phyloP scores from a whole-genome alignment of 139 green algal genomes.

The Micractinium conductrix region DNA sequence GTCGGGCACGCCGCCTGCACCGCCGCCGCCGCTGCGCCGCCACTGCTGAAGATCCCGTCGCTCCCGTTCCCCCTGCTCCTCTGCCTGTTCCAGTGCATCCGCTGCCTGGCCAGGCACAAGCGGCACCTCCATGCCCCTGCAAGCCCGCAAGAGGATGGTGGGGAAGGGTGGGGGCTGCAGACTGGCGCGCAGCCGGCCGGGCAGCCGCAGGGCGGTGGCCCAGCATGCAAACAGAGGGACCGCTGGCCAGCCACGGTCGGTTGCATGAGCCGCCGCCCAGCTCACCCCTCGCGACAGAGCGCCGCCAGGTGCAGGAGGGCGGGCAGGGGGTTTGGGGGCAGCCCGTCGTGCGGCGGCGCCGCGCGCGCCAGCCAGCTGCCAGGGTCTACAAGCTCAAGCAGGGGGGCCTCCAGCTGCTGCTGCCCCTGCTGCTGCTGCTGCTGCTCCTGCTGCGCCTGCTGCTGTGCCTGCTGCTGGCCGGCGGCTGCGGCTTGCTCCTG shows the following conservation, averaged over 20 bases:
- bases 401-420: background rate
- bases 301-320: background rate
- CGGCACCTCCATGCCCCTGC: slow-evolving; percentile 8
- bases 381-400: background rate
- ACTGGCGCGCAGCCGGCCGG: background rate
- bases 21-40: background rate
- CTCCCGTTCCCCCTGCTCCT: background rate
- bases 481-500: too few relatives aligned
- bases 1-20: too few relatives aligned
- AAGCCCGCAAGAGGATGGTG: background rate
- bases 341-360: background rate
- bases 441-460: background rate
- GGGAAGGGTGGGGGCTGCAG: background rate
- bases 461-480: background rate
- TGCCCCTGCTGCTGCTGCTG: background rate
- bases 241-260: too few relatives aligned
- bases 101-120: background rate
- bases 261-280: background rate
- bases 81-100: background rate
- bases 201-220: background rate
- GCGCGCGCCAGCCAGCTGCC: background rate
- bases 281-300: slow-evolving; percentile 13
- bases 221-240: too few relatives aligned
- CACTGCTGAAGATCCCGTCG: background rate
- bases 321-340: too few relatives aligned